These are phyloP conservation scores for Pseudogymnoascus sp. DNA, from an alignment of 2,329 filamentous ascomycete species.

Conservation along the genomic window DNA sequence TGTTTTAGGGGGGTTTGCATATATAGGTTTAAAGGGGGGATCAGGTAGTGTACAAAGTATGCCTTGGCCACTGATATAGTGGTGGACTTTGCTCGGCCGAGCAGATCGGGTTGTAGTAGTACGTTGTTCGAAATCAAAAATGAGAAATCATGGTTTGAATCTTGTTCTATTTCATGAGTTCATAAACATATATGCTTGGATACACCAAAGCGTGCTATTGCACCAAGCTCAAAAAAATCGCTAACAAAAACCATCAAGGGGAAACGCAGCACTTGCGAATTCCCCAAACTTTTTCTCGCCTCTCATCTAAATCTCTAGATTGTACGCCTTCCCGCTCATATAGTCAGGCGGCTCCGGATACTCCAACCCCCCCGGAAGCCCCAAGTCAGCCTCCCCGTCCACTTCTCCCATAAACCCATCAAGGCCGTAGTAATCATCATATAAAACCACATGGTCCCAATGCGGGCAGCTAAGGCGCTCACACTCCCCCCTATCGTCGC, in stretches of 20 bases:
- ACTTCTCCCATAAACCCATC: neutral
- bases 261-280: constrained; percentile 5
- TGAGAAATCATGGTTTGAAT: neutral
- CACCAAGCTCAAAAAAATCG: neutral
- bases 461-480: neutral
- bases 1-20: neutral
- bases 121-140: neutral
- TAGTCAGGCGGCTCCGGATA: neutral
- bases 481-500: neutral
- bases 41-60: neutral
- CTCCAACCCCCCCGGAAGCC: neutral
- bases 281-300: neutral
- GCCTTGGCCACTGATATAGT: neutral
- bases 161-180: neutral
- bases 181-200: neutral
- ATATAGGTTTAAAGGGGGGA: neutral
- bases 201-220: neutral
- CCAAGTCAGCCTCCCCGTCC: neutral
- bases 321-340: neutral
- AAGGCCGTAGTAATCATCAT: neutral
- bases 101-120: neutral
- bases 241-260: neutral
- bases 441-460: neutral
- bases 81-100: neutral
- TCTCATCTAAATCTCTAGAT: neutral